phyloP scores from a whole-genome alignment of 1,284 basidiomycete genomes.

The Cutaneotrichosporon spelunceum region DNA sequence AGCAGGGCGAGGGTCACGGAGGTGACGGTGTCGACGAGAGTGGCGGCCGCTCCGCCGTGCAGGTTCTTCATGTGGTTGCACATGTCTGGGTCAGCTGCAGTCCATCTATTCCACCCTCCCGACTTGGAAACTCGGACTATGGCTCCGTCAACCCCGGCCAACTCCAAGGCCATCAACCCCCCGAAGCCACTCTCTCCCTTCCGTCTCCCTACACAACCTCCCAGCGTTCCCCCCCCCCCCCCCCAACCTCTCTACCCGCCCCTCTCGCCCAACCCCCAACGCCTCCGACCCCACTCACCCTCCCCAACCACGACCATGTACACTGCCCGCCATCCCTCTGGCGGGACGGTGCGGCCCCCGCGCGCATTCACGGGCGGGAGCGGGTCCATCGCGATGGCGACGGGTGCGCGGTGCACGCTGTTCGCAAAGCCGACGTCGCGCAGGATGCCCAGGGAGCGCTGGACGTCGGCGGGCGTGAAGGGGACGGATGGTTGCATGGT shows the following conservation, averaged over 20 bases:
- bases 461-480: not conserved
- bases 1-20: slow-evolving; percentile 15
- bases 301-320: slow-evolving; percentile 11
- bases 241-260: too few species aligned
- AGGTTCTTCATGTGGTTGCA: slow-evolving; percentile 32
- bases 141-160: too few species aligned
- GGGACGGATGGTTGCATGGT: not conserved
- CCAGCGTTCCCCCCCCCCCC: too few species aligned
- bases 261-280: not conserved
- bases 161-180: too few species aligned
- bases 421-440: not conserved
- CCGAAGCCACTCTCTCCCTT: too few species aligned
- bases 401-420: slow-evolving; percentile 1
- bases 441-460: not conserved
- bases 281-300: not conserved
- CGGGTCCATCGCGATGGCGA: slow-evolving; percentile 13
- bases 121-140: too few species aligned
- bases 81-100: slow-evolving; percentile 29
- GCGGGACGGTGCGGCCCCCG: slow-evolving; percentile 8
- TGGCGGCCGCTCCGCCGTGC: slow-evolving; percentile 41
- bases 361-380: slow-evolving; percentile 12
- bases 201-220: too few species aligned
- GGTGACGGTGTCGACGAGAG: slow-evolving; percentile 31
- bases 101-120: too few species aligned
- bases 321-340: slow-evolving; percentile 10